Evolutionary conservation across 139 green algal species (phyloP).

Genomic region (Chlorella sp.): DNA sequence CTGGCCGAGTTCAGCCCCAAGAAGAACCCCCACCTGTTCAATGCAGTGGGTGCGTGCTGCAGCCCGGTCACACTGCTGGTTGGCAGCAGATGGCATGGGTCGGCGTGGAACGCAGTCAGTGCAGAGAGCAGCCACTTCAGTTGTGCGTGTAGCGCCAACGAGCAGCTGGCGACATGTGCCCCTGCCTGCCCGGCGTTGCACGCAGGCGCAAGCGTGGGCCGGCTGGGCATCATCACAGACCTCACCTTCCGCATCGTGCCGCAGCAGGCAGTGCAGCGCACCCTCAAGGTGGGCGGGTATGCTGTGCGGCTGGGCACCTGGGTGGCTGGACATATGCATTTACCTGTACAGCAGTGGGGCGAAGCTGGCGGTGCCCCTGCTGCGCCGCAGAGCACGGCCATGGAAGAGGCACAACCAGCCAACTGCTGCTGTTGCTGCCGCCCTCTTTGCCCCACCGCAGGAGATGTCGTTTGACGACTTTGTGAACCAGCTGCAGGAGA

Average conservation of each 20-base stretch:
- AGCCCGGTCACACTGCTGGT: background rate
- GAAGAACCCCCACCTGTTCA: conserved; percentile 69
- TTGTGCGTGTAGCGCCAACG: too few species aligned
- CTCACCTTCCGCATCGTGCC: conserved; percentile 61
- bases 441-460: background rate
- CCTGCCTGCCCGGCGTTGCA: background rate
- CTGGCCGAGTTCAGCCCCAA: conserved; percentile 60
- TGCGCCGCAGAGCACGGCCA: too few species aligned
- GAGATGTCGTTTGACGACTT: conserved; percentile 41
- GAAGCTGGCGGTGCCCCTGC: too few species aligned
- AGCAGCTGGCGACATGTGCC: too few species aligned
- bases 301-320: too few species aligned
- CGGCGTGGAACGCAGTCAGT: too few species aligned
- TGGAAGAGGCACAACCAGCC: too few species aligned
- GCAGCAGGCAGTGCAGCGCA: conserved; percentile 23
- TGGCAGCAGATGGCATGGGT: conserved; percentile 25
- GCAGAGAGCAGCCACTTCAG: too few species aligned
- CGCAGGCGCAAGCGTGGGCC: conserved; percentile 53
- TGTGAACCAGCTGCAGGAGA: conserved; percentile 45
- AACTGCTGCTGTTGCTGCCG: too few species aligned
- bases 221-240: conserved; percentile 80
- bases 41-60: too few species aligned
- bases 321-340: too few species aligned
- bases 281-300: background rate
- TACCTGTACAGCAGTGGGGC: too few species aligned